phyloP scores from a whole-genome alignment of 2,329 filamentous ascomycete genomes.

The Trichophyton verrucosum region DNA sequence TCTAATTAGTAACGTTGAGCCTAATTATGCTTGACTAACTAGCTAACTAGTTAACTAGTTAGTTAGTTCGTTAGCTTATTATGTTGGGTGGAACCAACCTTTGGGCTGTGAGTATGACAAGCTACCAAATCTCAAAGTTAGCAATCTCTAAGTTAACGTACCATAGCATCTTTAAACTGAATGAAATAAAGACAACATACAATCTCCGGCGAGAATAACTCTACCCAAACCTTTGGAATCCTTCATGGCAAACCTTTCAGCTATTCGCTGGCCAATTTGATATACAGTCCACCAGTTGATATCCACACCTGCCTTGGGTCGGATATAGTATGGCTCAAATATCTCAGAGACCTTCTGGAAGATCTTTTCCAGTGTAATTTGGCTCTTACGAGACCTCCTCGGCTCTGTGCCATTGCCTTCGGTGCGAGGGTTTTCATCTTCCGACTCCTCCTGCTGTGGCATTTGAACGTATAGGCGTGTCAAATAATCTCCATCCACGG shows the following conservation, averaged over 20 bases:
- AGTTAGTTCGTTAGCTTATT: too few relatives aligned
- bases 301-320: background rate
- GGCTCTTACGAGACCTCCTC: slow-evolving; percentile 35
- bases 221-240: slow-evolving; percentile 57
- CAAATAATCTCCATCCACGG: slow-evolving; percentile 50
- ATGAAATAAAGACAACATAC: slow-evolving; percentile 16
- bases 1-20: background rate
- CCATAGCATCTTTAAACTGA: too few relatives aligned
- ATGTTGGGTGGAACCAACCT: slow-evolving; percentile 24
- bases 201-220: slow-evolving; percentile 62
- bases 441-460: slow-evolving; percentile 21
- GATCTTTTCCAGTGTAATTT: slow-evolving; percentile 53
- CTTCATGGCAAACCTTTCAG: slow-evolving; percentile 47
- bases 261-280: slow-evolving; percentile 55
- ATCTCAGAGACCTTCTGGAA: slow-evolving; percentile 52
- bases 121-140: slow-evolving; percentile 28
- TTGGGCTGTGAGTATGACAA: slow-evolving; percentile 68
- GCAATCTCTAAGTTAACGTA: background rate
- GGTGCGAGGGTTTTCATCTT: slow-evolving; percentile 14
- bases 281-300: slow-evolving; percentile 55
- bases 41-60: too few relatives aligned
- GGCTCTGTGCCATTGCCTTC: slow-evolving; percentile 17
- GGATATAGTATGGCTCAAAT: slow-evolving; percentile 45
- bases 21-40: too few relatives aligned
- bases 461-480: slow-evolving; percentile 52